Evolutionary conservation across 2,329 filamentous ascomycete species (phyloP), one percentile per base, ranked within the genome.

Genomic region (Nannizzia gypsea): DNA sequence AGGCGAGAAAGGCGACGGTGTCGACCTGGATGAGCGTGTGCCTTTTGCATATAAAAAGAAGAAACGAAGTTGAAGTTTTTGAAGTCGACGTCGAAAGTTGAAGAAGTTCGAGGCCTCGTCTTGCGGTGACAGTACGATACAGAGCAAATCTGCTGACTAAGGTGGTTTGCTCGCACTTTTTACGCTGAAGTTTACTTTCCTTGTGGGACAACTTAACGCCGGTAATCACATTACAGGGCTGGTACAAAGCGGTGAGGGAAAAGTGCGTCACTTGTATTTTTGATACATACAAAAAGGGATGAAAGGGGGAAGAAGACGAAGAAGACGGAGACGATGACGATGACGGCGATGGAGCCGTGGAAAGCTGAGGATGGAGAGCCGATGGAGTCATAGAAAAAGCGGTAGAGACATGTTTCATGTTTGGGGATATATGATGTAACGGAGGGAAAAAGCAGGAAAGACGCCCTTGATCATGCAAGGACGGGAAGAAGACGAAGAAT

Each of bases 11-110:
- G 26, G 20, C 20, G 50, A 54, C 28, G 28, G 28, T 11, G 31
- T 34, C 31, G 31, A 34, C 8, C 31, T 2, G 31, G 8, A 8
- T 36, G 50, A 8, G 13, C 22, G 38, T 42, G 15, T 42, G n/a
- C n/a, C 13, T 3, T 42, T 17, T 42, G 38, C 13, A 52, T 36
- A 57, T 34, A 52, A 50, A 20, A 26, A 22, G 13, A 17, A 22
- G 36, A 31, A 26, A 20, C 36, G 54, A 52, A 40, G 59, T n/a
- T 58, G 59, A 60, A 50, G 55, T 55, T 13, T 44, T 50, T 20
- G 58, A 58, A 17, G 59, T 52, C 44, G 61, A 59, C 1, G 55
- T n/a, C 31, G 61, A 60, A 34, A 40, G 54, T 57, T 36, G 38
- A 36, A 44, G 36, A 44, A 36, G 52, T 17, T 38, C n/a, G 34